Evolutionary conservation across 164 flowering plant species (phyloP).

Genomic region (Warburgia ugandensis): DNA sequence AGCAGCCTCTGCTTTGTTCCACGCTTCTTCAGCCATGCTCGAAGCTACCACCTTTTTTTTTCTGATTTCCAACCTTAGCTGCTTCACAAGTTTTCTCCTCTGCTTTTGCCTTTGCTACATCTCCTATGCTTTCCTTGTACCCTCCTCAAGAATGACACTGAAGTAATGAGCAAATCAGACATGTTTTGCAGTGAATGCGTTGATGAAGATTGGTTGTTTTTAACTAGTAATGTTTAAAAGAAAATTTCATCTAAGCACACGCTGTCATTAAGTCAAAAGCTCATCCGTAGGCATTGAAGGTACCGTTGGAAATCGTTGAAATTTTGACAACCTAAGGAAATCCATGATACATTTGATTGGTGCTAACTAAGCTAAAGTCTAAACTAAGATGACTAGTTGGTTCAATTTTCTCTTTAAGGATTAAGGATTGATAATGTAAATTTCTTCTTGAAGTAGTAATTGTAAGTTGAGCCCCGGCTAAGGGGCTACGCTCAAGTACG

Average conservation of each 20-base stretch:
- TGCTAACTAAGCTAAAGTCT: too few relatives aligned
- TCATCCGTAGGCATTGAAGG: constrained; percentile 45
- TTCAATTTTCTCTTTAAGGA: too few relatives aligned
- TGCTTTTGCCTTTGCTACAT: constrained; percentile 58
- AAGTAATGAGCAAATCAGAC: neutral
- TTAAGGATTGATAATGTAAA: too few relatives aligned
- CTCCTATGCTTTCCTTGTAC: constrained; percentile 78
- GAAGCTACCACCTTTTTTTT: constrained; percentile 44
- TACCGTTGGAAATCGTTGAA: constrained; percentile 61
- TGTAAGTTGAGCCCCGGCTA: too few relatives aligned
- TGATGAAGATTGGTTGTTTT: too few relatives aligned
- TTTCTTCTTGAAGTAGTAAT: too few relatives aligned
- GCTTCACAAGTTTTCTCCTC: constrained; percentile 74
- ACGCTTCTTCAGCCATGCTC: constrained; percentile 51
- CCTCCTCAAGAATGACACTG: constrained; percentile 85
- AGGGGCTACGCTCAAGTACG: too few relatives aligned
- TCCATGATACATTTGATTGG: too few relatives aligned
- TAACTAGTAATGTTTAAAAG: too few relatives aligned
- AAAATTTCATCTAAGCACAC: too few relatives aligned
- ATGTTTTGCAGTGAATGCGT: neutral
- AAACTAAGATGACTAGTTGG: too few relatives aligned
- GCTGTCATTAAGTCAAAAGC: constrained; percentile 84
- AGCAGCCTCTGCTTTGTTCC: constrained; percentile 55
- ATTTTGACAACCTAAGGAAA: constrained; percentile 84
- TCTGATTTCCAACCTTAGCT: constrained; percentile 44